phyloP scores from a whole-genome alignment of 371 early-diverging fungal genomes.

The Gilbertella persicaria region DNA sequence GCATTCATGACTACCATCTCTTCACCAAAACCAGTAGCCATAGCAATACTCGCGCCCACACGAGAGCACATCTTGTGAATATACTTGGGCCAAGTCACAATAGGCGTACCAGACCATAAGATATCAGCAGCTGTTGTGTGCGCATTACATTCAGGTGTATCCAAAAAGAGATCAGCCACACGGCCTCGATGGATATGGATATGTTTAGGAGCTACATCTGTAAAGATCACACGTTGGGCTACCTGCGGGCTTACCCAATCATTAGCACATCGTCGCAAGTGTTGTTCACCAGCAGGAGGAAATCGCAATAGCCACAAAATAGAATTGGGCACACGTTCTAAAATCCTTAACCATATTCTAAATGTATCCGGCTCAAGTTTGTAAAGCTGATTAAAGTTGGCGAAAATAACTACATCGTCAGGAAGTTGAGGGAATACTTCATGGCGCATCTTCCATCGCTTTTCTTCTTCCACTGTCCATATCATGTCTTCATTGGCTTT shows the following conservation, averaged over 20 bases:
- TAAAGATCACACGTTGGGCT: slow-evolving; percentile 85
- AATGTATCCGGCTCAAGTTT: slow-evolving; percentile 86
- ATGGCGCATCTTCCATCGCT: slow-evolving; percentile 83
- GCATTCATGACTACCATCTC: slow-evolving; percentile 82
- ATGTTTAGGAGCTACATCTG: slow-evolving; percentile 91
- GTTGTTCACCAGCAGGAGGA: slow-evolving; percentile 86
- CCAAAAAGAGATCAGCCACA: slow-evolving; percentile 88
- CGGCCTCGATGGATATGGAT: slow-evolving; percentile 94
- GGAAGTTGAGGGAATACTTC: slow-evolving; percentile 83
- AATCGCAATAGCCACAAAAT: slow-evolving; percentile 91
- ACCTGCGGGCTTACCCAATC: slow-evolving; percentile 80
- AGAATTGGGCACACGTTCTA: slow-evolving; percentile 79
- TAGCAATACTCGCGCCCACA: slow-evolving; percentile 87
- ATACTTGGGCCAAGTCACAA: slow-evolving; percentile 89
- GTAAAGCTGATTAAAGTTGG: slow-evolving; percentile 95
- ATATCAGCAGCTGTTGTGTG: slow-evolving; percentile 96
- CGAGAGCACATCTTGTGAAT: slow-evolving; percentile 90
- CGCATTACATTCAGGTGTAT: slow-evolving; percentile 94
- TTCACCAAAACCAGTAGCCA: slow-evolving; percentile 82
- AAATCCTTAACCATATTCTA: slow-evolving; percentile 81
- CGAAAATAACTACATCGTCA: slow-evolving; percentile 86
- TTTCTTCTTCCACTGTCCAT: slow-evolving; percentile 81
- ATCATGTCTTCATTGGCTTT: slow-evolving; percentile 29
- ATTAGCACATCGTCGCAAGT: slow-evolving; percentile 70
- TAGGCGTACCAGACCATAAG: slow-evolving; percentile 92